phyloP scores from a whole-genome alignment of 2,329 filamentous ascomycete genomes.

The Aureobasidium sp. region DNA sequence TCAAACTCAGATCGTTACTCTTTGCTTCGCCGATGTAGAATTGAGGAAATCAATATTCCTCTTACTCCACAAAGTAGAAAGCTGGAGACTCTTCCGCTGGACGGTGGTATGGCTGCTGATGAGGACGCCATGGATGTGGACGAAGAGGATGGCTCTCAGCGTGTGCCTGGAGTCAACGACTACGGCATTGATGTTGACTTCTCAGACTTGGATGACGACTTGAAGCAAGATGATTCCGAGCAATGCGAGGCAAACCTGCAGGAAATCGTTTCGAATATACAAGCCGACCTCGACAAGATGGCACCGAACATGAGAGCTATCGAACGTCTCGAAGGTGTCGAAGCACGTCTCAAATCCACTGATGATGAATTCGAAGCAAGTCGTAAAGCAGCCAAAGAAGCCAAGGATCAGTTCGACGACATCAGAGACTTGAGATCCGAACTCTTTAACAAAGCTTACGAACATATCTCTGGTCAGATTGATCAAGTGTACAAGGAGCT shows the following conservation, averaged over 20 bases:
- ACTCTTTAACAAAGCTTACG: slow-evolving; percentile 90
- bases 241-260: slow-evolving; percentile 66
- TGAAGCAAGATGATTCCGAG: slow-evolving; percentile 66
- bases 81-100: slow-evolving; percentile 77
- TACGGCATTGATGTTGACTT: slow-evolving; percentile 91
- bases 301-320: slow-evolving; percentile 95
- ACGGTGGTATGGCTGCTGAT: slow-evolving; percentile 62
- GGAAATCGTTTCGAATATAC: slow-evolving; percentile 67
- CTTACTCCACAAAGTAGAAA: slow-evolving; percentile 59
- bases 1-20: slow-evolving; percentile 77
- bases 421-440: slow-evolving; percentile 77
- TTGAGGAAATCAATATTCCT: slow-evolving; percentile 86
- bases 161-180: slow-evolving; percentile 60
- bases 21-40: slow-evolving; percentile 77
- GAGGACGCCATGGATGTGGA: slow-evolving; percentile 76
- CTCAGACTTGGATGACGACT: slow-evolving; percentile 67
- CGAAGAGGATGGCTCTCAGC: slow-evolving; percentile 50
- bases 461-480: slow-evolving; percentile 92
- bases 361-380: slow-evolving; percentile 87
- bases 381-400: slow-evolving; percentile 60
- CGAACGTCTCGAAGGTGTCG: slow-evolving; percentile 79
- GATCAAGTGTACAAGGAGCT: slow-evolving; percentile 90
- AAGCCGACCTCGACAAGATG: slow-evolving; percentile 79
- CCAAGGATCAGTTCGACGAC: slow-evolving; percentile 74
- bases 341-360: slow-evolving; percentile 70